Percentiles rank a stretch among this genome's conserved stretches.
These are phyloP conservation scores for Rhodosporidiobolus odoratus DNA, from an alignment of 768 basidiomycete species.

Conservation along the genomic window DNA sequence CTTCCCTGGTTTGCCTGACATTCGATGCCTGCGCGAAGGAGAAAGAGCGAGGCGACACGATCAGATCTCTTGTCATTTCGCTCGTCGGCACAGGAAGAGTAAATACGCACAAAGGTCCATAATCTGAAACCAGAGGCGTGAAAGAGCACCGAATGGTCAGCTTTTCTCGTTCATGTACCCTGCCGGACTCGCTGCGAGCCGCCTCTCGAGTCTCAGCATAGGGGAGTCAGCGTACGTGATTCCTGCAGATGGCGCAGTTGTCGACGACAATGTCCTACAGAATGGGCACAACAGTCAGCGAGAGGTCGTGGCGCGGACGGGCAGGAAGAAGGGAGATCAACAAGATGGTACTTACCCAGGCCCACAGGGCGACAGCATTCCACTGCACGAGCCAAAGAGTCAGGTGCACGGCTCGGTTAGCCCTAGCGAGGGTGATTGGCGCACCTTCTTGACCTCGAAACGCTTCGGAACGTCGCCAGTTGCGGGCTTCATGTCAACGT, in stretches of 20 bases:
- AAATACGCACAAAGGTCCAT: constrained; percentile 89
- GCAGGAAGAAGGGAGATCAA: neutral
- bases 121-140: constrained; percentile 69
- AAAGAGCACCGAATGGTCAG: neutral
- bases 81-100: neutral
- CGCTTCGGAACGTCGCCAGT: constrained; percentile 57
- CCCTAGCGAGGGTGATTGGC: constrained; percentile 14
- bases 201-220: neutral
- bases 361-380: constrained; percentile 98
- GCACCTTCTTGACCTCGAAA: constrained; percentile 98
- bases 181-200: neutral
- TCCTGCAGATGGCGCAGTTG: constrained; percentile 96
- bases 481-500: constrained; percentile 30
- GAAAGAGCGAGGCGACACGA: neutral
- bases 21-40: constrained; percentile 71
- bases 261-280: constrained; percentile 88
- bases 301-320: neutral
- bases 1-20: constrained; percentile 99
- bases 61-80: neutral
- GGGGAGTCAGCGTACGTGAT: constrained; percentile 13
- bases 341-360: constrained; percentile 65
- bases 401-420: neutral
- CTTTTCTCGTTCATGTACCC: neutral
- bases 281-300: neutral
- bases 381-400: constrained; percentile 57